phyloP scores from a whole-genome alignment of 2,329 filamentous ascomycete species.

The Ceratocystis colombiana region DNA sequence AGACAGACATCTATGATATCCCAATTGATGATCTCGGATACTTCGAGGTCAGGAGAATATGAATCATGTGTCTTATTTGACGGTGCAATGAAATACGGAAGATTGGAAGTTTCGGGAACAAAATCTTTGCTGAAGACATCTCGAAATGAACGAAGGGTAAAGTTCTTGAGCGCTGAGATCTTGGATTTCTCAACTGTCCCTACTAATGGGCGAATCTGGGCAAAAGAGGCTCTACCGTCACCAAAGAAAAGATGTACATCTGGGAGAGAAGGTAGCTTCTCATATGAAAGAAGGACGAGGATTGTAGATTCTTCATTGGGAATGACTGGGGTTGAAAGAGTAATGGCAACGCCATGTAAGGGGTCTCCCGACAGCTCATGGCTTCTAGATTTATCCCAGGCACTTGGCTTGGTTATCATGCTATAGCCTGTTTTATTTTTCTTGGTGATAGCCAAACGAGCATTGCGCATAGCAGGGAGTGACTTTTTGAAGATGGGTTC shows the following conservation, averaged over 20 bases:
- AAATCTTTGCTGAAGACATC: conserved; percentile 88
- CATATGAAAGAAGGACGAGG: conserved; percentile 61
- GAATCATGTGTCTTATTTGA: conserved; percentile 29
- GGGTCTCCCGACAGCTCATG: conserved; percentile 33
- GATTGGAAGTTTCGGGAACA: conserved; percentile 48
- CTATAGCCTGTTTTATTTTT: conserved; percentile 64
- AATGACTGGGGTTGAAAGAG: conserved; percentile 45
- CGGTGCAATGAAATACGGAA: conserved; percentile 80
- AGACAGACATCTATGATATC: conserved; percentile 39
- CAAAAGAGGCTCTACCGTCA: conserved; percentile 48
- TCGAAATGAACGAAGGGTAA: conserved; percentile 65
- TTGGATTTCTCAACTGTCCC: conserved; percentile 38
- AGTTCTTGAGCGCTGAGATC: conserved; percentile 48
- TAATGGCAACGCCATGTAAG: conserved; percentile 45
- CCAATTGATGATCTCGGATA: conserved; percentile 49
- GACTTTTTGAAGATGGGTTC: conserved; percentile 61
- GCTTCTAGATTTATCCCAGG: conserved; percentile 51
- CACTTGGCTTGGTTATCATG: conserved; percentile 67
- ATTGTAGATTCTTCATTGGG: conserved; percentile 52
- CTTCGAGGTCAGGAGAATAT: background rate
- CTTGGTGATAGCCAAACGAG: conserved; percentile 66
- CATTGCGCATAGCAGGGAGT: conserved; percentile 77
- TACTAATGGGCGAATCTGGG: conserved; percentile 41
- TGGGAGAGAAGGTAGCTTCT: conserved; percentile 53
- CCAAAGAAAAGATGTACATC: conserved; percentile 63